A percentile compares a stretch with the other conserved stretches of the same genome.
Evolutionary conservation across 805 yeast genomes (phyloP).

Genomic region (Lipomyces mesembrius): DNA sequence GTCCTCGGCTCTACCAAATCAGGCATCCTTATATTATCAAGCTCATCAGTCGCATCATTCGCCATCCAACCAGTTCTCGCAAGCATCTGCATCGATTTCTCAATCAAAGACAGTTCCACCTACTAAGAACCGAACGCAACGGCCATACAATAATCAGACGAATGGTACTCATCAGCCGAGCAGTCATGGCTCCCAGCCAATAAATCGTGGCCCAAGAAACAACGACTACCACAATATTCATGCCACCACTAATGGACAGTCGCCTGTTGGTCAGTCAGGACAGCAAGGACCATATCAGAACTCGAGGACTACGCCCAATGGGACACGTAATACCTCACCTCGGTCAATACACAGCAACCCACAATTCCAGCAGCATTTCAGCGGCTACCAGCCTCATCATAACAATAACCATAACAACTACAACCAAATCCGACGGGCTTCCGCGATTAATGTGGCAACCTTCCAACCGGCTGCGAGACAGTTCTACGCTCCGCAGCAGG

Average conservation of each 20-base stretch:
- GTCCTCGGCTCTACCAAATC: not conserved
- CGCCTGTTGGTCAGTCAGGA: conserved; percentile 14
- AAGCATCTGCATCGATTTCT: not conserved
- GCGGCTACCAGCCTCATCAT: conserved; percentile 28
- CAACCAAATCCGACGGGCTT: conserved; percentile 28
- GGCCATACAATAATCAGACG: conserved; percentile 17
- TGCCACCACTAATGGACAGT: conserved; percentile 21
- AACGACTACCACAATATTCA: conserved; percentile 17
- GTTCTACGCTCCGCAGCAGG: conserved; percentile 31
- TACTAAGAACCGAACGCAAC: conserved; percentile 18
- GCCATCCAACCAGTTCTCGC: conserved; percentile 5
- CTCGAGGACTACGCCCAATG: conserved; percentile 12
- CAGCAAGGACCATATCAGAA: conserved; percentile 7
- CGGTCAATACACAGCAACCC: conserved; percentile 28
- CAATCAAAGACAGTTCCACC: conserved; percentile 20
- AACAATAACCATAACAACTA: conserved; percentile 21
- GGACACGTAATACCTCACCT: conserved; percentile 30
- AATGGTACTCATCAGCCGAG: conserved; percentile 16
- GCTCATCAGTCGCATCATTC: conserved; percentile 15
- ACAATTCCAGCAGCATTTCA: conserved; percentile 24
- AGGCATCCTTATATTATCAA: conserved; percentile 5
- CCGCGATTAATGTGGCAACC: conserved; percentile 24
- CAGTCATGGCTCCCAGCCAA: conserved; percentile 5
- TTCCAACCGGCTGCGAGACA: conserved; percentile 30
- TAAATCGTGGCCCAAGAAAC: conserved; percentile 18